Evolutionary conservation across 2,329 filamentous ascomycete species (phyloP).

Genomic region (Trichoderma sp.): DNA sequence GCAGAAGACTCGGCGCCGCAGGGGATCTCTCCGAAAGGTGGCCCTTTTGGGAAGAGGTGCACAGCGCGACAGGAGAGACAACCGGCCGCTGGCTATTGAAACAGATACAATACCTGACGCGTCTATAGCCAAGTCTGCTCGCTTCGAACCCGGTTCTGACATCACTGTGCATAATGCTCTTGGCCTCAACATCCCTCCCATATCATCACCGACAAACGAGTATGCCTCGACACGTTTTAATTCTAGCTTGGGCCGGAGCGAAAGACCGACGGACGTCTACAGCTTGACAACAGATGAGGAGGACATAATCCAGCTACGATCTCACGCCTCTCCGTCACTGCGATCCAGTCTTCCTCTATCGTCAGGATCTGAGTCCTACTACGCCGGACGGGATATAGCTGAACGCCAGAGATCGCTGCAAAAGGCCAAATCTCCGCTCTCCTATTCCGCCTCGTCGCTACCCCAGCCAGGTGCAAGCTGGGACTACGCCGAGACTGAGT

Average conservation of each 20-base stretch:
- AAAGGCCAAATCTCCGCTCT: conserved; percentile 63
- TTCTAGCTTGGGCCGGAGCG: conserved; percentile 32
- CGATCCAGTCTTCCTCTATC: conserved; percentile 51
- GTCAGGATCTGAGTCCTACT: conserved; percentile 68
- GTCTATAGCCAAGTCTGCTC: conserved; percentile 31
- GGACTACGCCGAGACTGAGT: conserved; percentile 94
- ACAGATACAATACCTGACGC: conserved; percentile 40
- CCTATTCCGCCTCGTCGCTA: conserved; percentile 55
- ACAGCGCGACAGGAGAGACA: conserved; percentile 62
- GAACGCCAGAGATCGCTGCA: conserved; percentile 54
- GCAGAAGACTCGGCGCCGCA: conserved; percentile 67
- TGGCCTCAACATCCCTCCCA: conserved; percentile 54
- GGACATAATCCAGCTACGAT: conserved; percentile 67
- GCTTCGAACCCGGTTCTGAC: conserved; percentile 33
- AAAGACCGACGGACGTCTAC: conserved; percentile 50
- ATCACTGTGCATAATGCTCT: conserved; percentile 41
- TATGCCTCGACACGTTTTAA: conserved; percentile 40
- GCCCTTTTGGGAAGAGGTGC: conserved; percentile 77
- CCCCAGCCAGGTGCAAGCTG: conserved; percentile 62
- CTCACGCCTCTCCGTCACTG: conserved; percentile 50
- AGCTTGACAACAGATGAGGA: conserved; percentile 77
- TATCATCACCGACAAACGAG: conserved; percentile 52
- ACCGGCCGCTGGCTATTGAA: conserved; percentile 51
- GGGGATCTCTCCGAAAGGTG: conserved; percentile 85
- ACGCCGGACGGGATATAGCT: conserved; percentile 48